Conservation (phyloP, 352 stramenopile genomes). For the Phytopythium montanum region DNA sequence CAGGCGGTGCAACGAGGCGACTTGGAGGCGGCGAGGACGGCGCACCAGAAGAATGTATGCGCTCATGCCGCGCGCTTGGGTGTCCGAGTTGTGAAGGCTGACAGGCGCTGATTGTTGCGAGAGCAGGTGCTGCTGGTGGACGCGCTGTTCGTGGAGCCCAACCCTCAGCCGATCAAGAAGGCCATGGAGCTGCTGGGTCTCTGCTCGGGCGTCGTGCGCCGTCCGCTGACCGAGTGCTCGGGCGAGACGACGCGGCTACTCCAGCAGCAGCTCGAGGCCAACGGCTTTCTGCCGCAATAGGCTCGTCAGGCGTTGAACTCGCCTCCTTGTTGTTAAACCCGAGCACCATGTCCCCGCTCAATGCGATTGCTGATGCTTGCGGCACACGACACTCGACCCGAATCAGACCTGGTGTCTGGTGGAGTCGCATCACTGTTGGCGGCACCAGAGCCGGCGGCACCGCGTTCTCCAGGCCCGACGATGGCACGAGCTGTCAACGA, state of each 20-base stretch:
- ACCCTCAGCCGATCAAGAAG: conserved; percentile 79
- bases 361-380: not conserved
- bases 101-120: not conserved
- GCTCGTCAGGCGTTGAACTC: not conserved
- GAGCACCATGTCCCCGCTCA: not conserved
- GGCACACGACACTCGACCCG: not conserved
- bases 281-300: conserved; percentile 28
- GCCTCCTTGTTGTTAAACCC: not conserved
- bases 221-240: conserved; percentile 45
- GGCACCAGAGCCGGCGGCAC: not conserved
- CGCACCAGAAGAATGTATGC: conserved; percentile 67
- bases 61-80: not conserved
- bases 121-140: conserved; percentile 55
- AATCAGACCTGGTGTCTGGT: not conserved
- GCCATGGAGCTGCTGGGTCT: conserved; percentile 63
- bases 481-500: not conserved
- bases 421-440: not conserved
- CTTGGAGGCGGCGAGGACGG: conserved; percentile 53
- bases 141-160: conserved; percentile 74
- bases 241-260: conserved; percentile 42
- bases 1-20: conserved; percentile 68
- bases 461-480: not conserved
- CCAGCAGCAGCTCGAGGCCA: conserved; percentile 35
- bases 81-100: not conserved
- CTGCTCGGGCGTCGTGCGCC: conserved; percentile 43